Evolutionary conservation across 2,329 filamentous ascomycete genomes (phyloP).

Genomic region (Microascus cirrosus): DNA sequence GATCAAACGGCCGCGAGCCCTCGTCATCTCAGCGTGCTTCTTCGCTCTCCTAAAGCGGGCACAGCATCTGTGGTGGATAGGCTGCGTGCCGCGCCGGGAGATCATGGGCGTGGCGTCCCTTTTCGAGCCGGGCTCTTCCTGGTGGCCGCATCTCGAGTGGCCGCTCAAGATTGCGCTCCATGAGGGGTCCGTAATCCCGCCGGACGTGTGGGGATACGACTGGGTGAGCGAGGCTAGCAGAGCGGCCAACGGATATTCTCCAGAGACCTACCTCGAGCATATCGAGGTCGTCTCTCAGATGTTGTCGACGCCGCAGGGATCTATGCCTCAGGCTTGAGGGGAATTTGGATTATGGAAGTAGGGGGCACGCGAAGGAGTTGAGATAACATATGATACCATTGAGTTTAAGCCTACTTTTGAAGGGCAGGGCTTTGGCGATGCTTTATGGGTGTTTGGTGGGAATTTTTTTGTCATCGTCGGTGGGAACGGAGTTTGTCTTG

Average conservation of each 20-base stretch:
- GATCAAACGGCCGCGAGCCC: slow-evolving; percentile 45
- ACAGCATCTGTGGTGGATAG: slow-evolving; percentile 58
- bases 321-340: neutral
- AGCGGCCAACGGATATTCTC: slow-evolving; percentile 16
- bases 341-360: neutral
- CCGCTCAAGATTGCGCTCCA: slow-evolving; percentile 47
- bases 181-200: slow-evolving; percentile 39
- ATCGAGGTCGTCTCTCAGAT: slow-evolving; percentile 5
- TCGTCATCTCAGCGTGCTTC: slow-evolving; percentile 55
- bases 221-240: slow-evolving; percentile 31
- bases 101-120: slow-evolving; percentile 51
- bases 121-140: slow-evolving; percentile 46
- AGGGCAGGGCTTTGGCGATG: no score
- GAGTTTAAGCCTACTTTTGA: neutral
- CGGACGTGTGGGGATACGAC: slow-evolving; percentile 45
- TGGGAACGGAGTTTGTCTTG: neutral
- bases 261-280: slow-evolving; percentile 4
- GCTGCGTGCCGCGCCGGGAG: slow-evolving; percentile 53
- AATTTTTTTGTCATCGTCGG: neutral
- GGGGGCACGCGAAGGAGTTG: neutral
- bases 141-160: slow-evolving; percentile 53
- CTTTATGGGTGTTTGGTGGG: neutral
- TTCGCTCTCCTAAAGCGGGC: slow-evolving; percentile 54
- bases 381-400: neutral
- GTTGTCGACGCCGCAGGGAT: neutral